Evolutionary conservation across 208 protist species (phyloP).

Genomic region (Blastocrithidia nonstop): DNA sequence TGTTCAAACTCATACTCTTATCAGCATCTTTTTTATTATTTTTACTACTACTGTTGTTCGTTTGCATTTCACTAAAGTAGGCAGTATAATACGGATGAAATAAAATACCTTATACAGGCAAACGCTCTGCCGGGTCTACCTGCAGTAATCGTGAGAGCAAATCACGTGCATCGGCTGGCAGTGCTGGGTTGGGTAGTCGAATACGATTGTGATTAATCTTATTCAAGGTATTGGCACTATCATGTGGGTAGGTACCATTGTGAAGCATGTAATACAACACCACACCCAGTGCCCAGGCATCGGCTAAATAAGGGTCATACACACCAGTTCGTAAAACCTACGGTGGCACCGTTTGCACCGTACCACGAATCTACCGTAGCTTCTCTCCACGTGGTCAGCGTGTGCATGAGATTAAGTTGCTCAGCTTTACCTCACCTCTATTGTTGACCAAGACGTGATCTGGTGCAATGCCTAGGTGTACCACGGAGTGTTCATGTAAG

Average conservation of each 20-base stretch:
- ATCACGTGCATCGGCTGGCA: slow-evolving; percentile 32
- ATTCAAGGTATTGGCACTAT: slow-evolving; percentile 75
- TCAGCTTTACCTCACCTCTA: slow-evolving; percentile 38
- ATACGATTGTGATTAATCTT: slow-evolving; percentile 59
- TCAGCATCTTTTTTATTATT: background rate
- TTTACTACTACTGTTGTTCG: slow-evolving; percentile 1
- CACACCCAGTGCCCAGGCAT: slow-evolving; percentile 72
- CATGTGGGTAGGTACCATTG: slow-evolving; percentile 67
- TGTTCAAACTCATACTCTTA: background rate
- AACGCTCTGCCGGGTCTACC: slow-evolving; percentile 24
- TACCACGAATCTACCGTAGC: slow-evolving; percentile 46
- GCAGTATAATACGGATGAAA: slow-evolving; percentile 54
- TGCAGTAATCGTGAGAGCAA: slow-evolving; percentile 44
- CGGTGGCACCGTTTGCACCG: slow-evolving; percentile 71
- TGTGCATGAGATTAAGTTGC: slow-evolving; percentile 56
- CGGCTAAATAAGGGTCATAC: slow-evolving; percentile 67
- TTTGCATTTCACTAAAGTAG: background rate
- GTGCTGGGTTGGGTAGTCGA: slow-evolving; percentile 17
- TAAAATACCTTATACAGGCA: slow-evolving; percentile 45
- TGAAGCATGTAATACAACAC: slow-evolving; percentile 82
- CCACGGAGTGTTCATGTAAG: slow-evolving; percentile 57
- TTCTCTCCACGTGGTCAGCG: slow-evolving; percentile 28
- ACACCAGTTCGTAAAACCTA: slow-evolving; percentile 45
- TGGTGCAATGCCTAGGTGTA: slow-evolving; percentile 65
- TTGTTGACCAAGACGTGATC: slow-evolving; percentile 75